Evolutionary conservation across 108 stramenopile species (phyloP).

Genomic region (Aureococcus anophagefferens): DNA sequence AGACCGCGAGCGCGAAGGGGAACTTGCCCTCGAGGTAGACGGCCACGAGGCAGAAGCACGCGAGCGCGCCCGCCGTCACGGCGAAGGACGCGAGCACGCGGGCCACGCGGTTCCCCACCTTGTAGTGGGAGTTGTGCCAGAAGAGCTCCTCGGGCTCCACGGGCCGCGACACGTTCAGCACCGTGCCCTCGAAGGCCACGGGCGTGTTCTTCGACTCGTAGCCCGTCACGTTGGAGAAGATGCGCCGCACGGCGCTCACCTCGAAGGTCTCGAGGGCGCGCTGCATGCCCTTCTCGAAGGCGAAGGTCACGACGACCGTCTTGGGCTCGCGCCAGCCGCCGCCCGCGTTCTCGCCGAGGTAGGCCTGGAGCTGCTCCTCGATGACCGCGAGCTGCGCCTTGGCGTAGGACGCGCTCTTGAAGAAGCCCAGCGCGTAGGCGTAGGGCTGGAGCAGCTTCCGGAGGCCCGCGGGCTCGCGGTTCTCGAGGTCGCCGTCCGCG

Average conservation of each 20-base stretch:
- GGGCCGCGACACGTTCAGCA: conserved; percentile 27
- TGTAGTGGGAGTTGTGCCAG: conserved; percentile 12
- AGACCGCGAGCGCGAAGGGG: conserved; percentile 18
- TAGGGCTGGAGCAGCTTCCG: background rate
- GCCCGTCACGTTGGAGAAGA: background rate
- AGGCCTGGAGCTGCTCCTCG: background rate
- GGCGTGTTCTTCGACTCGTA: background rate
- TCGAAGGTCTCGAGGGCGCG: background rate
- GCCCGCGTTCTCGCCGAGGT: too few species aligned
- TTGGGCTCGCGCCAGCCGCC: background rate
- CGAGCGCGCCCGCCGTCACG: conserved; percentile 11
- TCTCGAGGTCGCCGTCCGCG: background rate
- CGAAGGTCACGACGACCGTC: conserved; percentile 5
- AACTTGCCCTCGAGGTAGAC: conserved; percentile 13
- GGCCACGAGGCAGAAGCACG: conserved; percentile 10
- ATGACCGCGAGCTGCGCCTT: background rate
- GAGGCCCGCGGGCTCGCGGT: background rate
- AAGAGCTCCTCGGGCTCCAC: conserved; percentile 37
- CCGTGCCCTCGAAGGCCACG: background rate
- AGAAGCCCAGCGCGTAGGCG: background rate
- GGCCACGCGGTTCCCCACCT: conserved; percentile 3
- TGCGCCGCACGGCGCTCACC: background rate
- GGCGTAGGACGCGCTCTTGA: background rate
- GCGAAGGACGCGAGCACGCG: background rate
- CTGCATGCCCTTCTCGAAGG: background rate